These are phyloP conservation scores for Haematococcus lacustris DNA, from an alignment of 139 green algal species.

Conservation along the genomic window DNA sequence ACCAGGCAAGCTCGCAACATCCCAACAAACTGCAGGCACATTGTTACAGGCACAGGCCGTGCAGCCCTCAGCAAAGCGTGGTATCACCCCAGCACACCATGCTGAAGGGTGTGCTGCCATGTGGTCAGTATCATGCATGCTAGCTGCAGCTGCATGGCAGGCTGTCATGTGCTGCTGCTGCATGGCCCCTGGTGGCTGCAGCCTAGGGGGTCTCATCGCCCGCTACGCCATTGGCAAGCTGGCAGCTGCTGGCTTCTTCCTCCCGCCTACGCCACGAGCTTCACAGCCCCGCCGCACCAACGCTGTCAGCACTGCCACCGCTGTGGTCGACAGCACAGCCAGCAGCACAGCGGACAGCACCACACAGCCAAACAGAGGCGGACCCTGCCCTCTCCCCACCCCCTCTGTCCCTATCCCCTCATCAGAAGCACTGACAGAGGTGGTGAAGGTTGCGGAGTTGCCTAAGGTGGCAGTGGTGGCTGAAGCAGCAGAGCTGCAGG, in stretches of 20 bases:
- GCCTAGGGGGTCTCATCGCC: slow-evolving; percentile 23
- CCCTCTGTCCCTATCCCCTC: too few relatives aligned
- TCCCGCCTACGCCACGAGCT: not conserved
- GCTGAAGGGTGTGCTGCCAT: not conserved
- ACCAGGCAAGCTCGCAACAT: not conserved
- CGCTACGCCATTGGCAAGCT: slow-evolving; percentile 27
- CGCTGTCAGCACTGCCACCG: too few relatives aligned
- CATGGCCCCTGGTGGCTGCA: not conserved
- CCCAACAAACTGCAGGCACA: not conserved
- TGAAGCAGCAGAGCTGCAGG: too few relatives aligned
- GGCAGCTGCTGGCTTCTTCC: slow-evolving; percentile 12
- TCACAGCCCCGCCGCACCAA: too few relatives aligned
- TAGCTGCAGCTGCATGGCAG: not conserved
- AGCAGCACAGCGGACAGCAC: too few relatives aligned
- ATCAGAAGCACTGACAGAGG: too few relatives aligned
- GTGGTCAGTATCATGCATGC: not conserved
- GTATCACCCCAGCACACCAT: not conserved
- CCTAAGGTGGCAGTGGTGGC: too few relatives aligned
- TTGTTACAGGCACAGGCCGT: not conserved
- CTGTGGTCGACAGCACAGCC: too few relatives aligned
- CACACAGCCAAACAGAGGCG: too few relatives aligned
- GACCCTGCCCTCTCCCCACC: too few relatives aligned
- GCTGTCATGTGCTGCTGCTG: not conserved
- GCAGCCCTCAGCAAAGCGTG: not conserved
- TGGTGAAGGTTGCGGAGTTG: too few relatives aligned